These are phyloP conservation scores for Suhomyces choctaworum DNA, from an alignment of 1,139 yeast species.

Conservation along the genomic window DNA sequence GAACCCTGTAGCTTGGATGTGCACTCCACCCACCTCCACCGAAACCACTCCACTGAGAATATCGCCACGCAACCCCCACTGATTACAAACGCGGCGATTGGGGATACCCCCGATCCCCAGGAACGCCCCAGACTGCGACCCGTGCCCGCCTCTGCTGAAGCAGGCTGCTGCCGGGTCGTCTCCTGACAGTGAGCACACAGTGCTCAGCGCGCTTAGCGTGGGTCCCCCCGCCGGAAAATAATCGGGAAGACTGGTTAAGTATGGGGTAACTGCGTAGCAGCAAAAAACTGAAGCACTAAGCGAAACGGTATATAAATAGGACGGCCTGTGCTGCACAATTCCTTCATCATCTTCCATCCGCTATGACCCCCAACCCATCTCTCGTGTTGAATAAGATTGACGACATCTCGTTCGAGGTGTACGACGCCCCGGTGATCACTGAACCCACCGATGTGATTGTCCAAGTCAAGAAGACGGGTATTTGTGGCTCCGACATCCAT, in stretches of 20 bases:
- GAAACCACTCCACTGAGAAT: no score
- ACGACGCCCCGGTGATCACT: constrained; percentile 60
- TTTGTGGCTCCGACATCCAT: constrained; percentile 88
- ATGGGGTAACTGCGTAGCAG: constrained; percentile 11
- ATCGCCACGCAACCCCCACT: no score
- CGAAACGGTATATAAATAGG: not conserved
- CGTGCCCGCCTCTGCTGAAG: no score
- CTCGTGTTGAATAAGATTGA: constrained; percentile 67
- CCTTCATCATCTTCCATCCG: not conserved
- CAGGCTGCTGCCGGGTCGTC: no score
- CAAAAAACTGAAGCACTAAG: no score
- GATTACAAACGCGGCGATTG: no score
- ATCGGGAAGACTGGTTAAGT: constrained; percentile 7
- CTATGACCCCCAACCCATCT: constrained; percentile 51
- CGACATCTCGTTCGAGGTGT: constrained; percentile 63
- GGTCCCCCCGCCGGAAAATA: constrained; percentile 7
- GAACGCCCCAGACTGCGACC: no score
- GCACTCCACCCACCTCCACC: no score
- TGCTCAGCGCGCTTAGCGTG: no score
- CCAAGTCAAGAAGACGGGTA: constrained; percentile 76
- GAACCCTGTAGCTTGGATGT: no score
- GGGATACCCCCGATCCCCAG: no score
- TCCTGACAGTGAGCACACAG: no score
- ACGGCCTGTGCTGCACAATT: not conserved
- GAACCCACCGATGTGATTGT: constrained; percentile 73